Percentiles rank a stretch among this genome's conserved stretches.
These are phyloP conservation scores for Hamamelis virginiana DNA, from an alignment of 164 flowering plant genomes.

Conservation along the genomic window DNA sequence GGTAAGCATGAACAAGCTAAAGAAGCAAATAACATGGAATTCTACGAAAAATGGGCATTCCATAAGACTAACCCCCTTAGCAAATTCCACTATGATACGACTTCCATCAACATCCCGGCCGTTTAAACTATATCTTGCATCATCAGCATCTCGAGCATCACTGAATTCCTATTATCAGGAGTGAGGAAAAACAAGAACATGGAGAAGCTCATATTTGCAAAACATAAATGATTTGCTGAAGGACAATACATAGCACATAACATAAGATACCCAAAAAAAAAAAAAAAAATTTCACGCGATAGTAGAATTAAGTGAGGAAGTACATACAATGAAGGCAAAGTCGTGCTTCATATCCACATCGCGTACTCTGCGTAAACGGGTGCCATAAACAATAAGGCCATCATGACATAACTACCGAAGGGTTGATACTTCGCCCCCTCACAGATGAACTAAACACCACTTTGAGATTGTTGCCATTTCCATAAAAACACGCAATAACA, in stretches of 20 bases:
- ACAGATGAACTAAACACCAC: constrained; percentile 91
- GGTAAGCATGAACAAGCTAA: background rate
- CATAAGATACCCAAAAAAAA: background rate
- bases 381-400: constrained; percentile 98
- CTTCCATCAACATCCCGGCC: constrained; percentile 65
- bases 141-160: constrained; percentile 96
- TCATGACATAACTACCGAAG: constrained; percentile 74
- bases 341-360: constrained; percentile 99
- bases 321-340: constrained; percentile 92
- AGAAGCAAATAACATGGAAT: background rate
- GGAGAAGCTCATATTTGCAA: constrained; percentile 29
- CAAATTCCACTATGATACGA: constrained; percentile 80
- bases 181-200: constrained; percentile 3
- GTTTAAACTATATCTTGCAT: constrained; percentile 66
- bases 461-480: constrained; percentile 75
- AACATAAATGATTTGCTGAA: background rate
- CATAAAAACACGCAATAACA: constrained; percentile 87
- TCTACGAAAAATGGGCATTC: background rate
- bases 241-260: background rate
- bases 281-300: background rate
- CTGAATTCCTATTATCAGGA: constrained; percentile 64
- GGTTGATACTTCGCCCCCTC: constrained; percentile 80
- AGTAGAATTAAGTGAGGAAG: constrained; percentile 2
- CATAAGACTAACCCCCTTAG: constrained; percentile 63
- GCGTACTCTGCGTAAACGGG: constrained; percentile 96